These are phyloP conservation scores for Bocquillonia castaneifolia DNA, from an alignment of 441 rosid genomes.

Conservation along the genomic window DNA sequence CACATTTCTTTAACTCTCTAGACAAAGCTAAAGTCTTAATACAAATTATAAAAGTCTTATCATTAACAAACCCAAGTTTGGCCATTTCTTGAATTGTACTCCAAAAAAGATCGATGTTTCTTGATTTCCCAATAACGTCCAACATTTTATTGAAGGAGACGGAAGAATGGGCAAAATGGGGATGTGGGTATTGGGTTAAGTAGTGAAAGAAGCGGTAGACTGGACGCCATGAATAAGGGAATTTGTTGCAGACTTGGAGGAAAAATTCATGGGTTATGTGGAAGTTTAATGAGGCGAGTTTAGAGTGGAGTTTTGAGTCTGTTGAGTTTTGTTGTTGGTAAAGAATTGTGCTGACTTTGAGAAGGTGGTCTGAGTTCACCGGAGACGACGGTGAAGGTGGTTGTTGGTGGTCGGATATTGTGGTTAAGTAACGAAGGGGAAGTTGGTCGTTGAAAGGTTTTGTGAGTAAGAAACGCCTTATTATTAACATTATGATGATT, in stretches of 20 bases:
- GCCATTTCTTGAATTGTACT: conserved; percentile 44
- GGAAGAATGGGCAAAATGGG: conserved; percentile 42
- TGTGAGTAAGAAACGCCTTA: conserved; percentile 20
- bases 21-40: conserved; percentile 52
- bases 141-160: conserved; percentile 63
- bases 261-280: conserved; percentile 63
- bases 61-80: conserved; percentile 41
- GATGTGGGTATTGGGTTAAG: conserved; percentile 34
- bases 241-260: conserved; percentile 84
- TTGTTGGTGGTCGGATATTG: conserved; percentile 20
- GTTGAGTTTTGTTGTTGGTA: conserved; percentile 69
- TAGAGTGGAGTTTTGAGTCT: conserved; percentile 51
- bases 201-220: conserved; percentile 63
- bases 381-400: conserved; percentile 24
- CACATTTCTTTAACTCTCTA: conserved; percentile 68
- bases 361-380: conserved; percentile 50
- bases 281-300: conserved; percentile 42
- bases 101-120: conserved; percentile 76
- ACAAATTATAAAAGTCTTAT: conserved; percentile 55
- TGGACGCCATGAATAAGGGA: conserved; percentile 81
- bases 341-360: conserved; percentile 71
- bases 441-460: conserved; percentile 18
- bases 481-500: conserved; percentile 23
- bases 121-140: conserved; percentile 52
- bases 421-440: conserved; percentile 27